Evolutionary conservation across 441 rosid species (phyloP), one percentile per base, ranked within the genome.

Genomic region (Theobroma grandiflorum): DNA sequence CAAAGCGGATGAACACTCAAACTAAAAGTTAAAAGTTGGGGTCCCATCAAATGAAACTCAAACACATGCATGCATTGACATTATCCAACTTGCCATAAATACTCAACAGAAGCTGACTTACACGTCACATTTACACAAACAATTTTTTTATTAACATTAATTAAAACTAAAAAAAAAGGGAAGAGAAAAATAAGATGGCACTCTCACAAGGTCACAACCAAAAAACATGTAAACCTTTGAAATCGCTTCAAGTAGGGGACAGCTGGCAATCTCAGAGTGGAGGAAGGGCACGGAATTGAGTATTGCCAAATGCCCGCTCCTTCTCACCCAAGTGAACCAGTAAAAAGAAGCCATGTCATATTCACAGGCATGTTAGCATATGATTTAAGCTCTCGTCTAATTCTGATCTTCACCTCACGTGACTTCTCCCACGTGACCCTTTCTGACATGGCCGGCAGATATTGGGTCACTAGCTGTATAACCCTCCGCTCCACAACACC

Each of bases 391-490:
- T 20, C 45, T 3, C n/a, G 18, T 6, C 11, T 69, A 50, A 20
- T 8, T 18, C 26, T 40, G 35, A 12, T 47, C 75, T 4, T 35
- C 11, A 67, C 18, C 78, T 71, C 85, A 80, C 83, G 81, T 80
- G 80, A 73, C 18, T 58, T 45, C 50, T 0, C 43, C 55, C 87
- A 83, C 81, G 26, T 69, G 85, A 83, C 78, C 72, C 68, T 2
- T 26, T 53, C 85, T 76, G 86, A 82, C 84, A 82, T 66, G 88
- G 86, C 76, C 79, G 82, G 76, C 79, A 33, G 3, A 7, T 18
- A 65, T 26, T 70, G 70, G 77, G 65, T 26, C 22, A 18, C 76
- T n/a, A 2, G 42, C 64, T 16, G 64, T 45, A 47, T 33, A 62
- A 16, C 2, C 47, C 16, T 49, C 38, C 3, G 53, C 59, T 55